Conservation (phyloP, 768 basidiomycete species). For the Podaxis sp. region DNA sequence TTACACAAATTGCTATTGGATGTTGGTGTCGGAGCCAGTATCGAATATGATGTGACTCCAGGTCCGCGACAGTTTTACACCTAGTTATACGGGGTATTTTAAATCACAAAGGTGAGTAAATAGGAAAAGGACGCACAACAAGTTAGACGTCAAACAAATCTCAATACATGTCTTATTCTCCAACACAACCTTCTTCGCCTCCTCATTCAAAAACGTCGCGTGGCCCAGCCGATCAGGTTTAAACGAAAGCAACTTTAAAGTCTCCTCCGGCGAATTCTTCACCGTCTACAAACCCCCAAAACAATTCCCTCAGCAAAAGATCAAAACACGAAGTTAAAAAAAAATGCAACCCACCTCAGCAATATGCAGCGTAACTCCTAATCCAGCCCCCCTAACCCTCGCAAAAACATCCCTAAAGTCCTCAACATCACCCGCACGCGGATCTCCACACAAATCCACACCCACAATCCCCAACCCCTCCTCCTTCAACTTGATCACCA, state of each 20-base stretch:
- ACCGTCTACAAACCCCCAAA: conserved; percentile 35
- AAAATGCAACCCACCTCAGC: conserved; percentile 59
- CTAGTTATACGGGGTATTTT: conserved; percentile 30
- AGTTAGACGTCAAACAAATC: conserved; percentile 79
- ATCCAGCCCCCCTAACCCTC: conserved; percentile 55
- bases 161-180: conserved; percentile 62
- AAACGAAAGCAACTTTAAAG: conserved; percentile 57
- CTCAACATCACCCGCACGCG: conserved; percentile 56
- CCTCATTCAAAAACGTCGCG: conserved; percentile 73
- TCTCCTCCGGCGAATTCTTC: conserved; percentile 55
- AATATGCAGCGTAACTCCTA: conserved; percentile 79
- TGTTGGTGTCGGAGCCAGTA: conserved; percentile 64
- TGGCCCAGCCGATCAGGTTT: conserved; percentile 73
- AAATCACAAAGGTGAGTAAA: background rate
- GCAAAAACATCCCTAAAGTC: conserved; percentile 51
- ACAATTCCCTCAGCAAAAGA: too few relatives aligned
- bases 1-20: conserved; percentile 76
- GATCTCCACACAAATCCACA: conserved; percentile 81
- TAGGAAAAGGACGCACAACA: conserved; percentile 49
- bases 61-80: conserved; percentile 62
- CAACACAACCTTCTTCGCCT: conserved; percentile 55
- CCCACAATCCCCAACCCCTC: conserved; percentile 70
- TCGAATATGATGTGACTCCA: conserved; percentile 73
- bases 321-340: background rate
- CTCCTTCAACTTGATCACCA: conserved; percentile 53